These are phyloP conservation scores for Pseudonitzschia delicatissima DNA, from an alignment of 108 stramenopile genomes.

Conservation along the genomic window DNA sequence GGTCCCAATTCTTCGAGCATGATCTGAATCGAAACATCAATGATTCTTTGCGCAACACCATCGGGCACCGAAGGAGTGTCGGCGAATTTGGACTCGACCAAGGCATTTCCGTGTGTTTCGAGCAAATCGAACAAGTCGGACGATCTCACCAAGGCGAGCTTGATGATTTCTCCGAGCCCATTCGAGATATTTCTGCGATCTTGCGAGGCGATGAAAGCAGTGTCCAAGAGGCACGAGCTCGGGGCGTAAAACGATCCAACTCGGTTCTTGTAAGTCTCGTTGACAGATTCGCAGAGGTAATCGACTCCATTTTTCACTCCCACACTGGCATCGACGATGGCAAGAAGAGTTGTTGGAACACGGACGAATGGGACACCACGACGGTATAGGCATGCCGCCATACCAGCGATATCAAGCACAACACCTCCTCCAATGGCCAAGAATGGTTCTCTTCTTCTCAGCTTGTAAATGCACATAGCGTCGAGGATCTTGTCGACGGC, in stretches of 20 bases:
- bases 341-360: slow-evolving; percentile 92
- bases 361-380: slow-evolving; percentile 90
- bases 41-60: slow-evolving; percentile 80
- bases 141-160: slow-evolving; percentile 90
- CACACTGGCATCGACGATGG: slow-evolving; percentile 96
- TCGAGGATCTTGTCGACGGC: slow-evolving; percentile 81
- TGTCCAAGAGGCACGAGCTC: slow-evolving; percentile 78
- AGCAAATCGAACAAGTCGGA: slow-evolving; percentile 88
- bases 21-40: slow-evolving; percentile 93
- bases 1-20: slow-evolving; percentile 97
- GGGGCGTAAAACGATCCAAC: slow-evolving; percentile 94
- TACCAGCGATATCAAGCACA: slow-evolving; percentile 92
- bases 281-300: slow-evolving; percentile 76
- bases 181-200: slow-evolving; percentile 85
- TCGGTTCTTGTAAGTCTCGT: slow-evolving; percentile 95
- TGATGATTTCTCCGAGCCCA: slow-evolving; percentile 95
- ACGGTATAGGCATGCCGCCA: slow-evolving; percentile 94
- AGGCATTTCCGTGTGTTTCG: slow-evolving; percentile 85
- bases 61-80: slow-evolving; percentile 48
- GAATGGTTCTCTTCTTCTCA: slow-evolving; percentile 91
- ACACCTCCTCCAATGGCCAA: slow-evolving; percentile 94
- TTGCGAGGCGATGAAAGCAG: slow-evolving; percentile 88
- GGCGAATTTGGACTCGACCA: slow-evolving; percentile 74
- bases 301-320: slow-evolving; percentile 97
- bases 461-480: slow-evolving; percentile 78